Base-by-base conservation (phyloP, 192 early-diverging fungal species). In the Podila minutissima region DNA sequence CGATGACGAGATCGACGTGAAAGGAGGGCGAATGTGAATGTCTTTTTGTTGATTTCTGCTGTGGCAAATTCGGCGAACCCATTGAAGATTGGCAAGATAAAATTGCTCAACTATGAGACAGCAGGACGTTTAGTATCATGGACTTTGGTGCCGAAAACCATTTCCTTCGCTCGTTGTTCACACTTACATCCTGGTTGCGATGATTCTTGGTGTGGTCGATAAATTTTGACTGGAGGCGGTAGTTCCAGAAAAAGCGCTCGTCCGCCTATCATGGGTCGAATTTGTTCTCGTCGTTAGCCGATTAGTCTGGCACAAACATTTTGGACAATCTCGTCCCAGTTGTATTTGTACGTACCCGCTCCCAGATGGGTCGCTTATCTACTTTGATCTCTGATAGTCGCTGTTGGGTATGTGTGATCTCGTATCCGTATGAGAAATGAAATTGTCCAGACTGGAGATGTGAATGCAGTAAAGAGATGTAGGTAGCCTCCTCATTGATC, bases 211-310 rank as follows among this genome's bases (percentile, higher is more conserved):
- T 86, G 28, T 88, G 62, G 12, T 94, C 88, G 61, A 95, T 95
- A 22, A 98, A 81, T 50, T 91, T 87, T 62, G 88, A 82, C 26
- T 88, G 83, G 19, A 96, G 75, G 53, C 89, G 87, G 38, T 86
- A 86, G 84, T 99, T 99, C 95, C 93, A 99, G 77, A 97, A 98
- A 82, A 98, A 99, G 63, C 95, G 88, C 41, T 97, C 94, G 84
- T 97, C 95, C 8, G 96, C 94, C 88, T 94, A 66, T 17, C 3
- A 46, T 4, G 41, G 13, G 41, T 46, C 3, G 41, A 15, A 46
- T 0, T 46, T 46, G 41, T 46, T 46, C 13, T 17, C 15, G 41
- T 46, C 2, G 15, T 46, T 46, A 46, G 12, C 15, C 41, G 41
- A 46, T 1, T 46, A 17, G 3, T 15, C 13, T 17, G 41, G 13